Evolutionary conservation across 208 protist genomes (phyloP), one percentile per base, ranked within the genome.

Genomic region (Acanthamoeba healyi): DNA sequence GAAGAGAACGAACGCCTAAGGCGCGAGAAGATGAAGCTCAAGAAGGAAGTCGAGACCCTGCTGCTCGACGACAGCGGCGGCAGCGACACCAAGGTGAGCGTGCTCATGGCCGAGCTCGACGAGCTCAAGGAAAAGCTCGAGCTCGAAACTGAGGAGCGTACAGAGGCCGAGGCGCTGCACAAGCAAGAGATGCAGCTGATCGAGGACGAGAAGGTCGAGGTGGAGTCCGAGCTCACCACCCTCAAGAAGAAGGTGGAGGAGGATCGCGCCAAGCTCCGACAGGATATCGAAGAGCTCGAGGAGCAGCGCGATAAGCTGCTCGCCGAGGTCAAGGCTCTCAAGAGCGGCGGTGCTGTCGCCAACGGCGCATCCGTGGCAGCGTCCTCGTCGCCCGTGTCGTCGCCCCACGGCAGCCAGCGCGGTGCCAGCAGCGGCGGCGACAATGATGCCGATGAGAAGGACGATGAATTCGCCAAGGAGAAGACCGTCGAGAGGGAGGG

Each of bases 21-120:
- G 32, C 70, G 70, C 34, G 70, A 81, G 40, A 81, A 81, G 70
- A 81, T 81, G 70, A 81, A 81, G 70, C 70, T 81, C 40, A 81
- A 81, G 70, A 81, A 81, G 70, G 70, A 81, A 38, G 70, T 81
- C 38, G 70, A 81, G 70, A 81, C 70, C 24, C 70, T 81, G 34
- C 70, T 81, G 70, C 34, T 81, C 38, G 70, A 81, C 36, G 70
- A 81, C 34, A 81, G 70, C 70, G 70, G 70, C 34, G 70, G 70
- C 40, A 81, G 70, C 70, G 70, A 81, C 70, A 81, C 70, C 40
- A 81, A 81, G 70, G 70, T 81, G 36, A 40, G 40, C 38, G 70
- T 81, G n/a, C 70, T 81, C 34, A 81, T 81, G 70, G 40, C 70
- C 38, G 38, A 81, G 70, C 36, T 81, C 70, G 40, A 81, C 70